Conservation (phyloP, 768 basidiomycete species). For the Termitomyces sp. region DNA sequence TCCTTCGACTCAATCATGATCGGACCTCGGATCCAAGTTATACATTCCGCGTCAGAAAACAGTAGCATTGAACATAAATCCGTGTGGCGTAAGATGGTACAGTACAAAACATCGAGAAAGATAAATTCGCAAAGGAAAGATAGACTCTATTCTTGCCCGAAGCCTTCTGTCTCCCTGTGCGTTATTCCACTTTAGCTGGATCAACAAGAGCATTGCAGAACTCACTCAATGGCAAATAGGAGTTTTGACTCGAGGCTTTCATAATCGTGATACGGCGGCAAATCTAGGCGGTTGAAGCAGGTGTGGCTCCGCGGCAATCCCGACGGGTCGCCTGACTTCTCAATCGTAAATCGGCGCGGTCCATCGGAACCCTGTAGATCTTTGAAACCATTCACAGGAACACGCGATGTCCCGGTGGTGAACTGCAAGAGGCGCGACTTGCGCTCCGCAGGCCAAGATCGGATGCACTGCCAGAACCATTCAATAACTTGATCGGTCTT, state of each 20-base stretch:
- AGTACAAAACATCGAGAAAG: conserved; percentile 1
- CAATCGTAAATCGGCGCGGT: conserved; percentile 89
- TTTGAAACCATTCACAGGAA: conserved; percentile 92
- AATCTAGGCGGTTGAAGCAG: conserved; percentile 87
- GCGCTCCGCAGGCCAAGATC: conserved; percentile 85
- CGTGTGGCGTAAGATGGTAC: conserved; percentile 2
- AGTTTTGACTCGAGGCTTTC: conserved; percentile 84
- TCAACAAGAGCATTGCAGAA: conserved; percentile 11
- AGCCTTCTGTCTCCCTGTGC: conserved; percentile 74
- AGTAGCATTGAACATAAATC: background rate
- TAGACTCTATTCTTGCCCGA: conserved; percentile 53
- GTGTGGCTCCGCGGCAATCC: conserved; percentile 90
- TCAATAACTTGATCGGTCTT: conserved; percentile 86
- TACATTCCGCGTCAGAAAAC: background rate
- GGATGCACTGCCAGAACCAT: conserved; percentile 95
- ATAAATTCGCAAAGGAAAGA: background rate
- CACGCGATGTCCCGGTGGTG: conserved; percentile 79
- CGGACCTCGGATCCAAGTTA: background rate
- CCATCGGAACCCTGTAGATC: conserved; percentile 93
- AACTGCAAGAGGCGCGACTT: conserved; percentile 87
- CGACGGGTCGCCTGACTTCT: conserved; percentile 87
- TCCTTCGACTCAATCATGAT: background rate
- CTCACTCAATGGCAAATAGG: conserved; percentile 78
- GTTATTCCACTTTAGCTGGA: background rate
- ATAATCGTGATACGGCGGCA: conserved; percentile 87